These are phyloP conservation scores for Bruguiera hainesii DNA, from an alignment of 441 rosid genomes.

Conservation along the genomic window DNA sequence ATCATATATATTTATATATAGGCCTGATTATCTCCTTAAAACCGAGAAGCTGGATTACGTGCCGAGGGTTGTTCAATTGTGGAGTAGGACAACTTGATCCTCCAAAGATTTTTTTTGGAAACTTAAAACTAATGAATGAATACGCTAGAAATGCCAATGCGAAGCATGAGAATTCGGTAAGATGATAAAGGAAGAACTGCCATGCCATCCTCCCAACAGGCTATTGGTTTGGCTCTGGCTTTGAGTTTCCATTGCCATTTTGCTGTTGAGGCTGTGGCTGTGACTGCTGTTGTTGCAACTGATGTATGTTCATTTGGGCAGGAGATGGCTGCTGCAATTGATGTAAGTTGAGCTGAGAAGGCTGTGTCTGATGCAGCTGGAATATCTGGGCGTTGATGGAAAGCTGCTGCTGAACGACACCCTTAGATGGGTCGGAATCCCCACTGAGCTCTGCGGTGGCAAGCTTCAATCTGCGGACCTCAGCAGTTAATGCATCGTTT, in stretches of 20 bases:
- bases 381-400: constrained; percentile 57
- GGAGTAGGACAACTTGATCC: constrained; percentile 12
- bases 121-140: constrained; percentile 51
- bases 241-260: constrained; percentile 42
- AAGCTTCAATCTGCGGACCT: constrained; percentile 73
- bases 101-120: constrained; percentile 13
- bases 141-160: constrained; percentile 23
- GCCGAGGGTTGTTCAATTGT: constrained; percentile 19
- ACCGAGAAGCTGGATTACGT: constrained; percentile 16
- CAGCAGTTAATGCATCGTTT: constrained; percentile 81
- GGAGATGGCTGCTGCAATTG: constrained; percentile 22
- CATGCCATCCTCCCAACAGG: constrained; percentile 14
- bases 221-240: constrained; percentile 58
- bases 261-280: constrained; percentile 43
- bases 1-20: constrained; percentile 19
- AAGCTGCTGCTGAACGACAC: constrained; percentile 46
- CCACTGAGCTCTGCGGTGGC: constrained; percentile 52
- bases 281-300: constrained; percentile 31
- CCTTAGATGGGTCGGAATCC: constrained; percentile 55
- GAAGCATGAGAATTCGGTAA: constrained; percentile 7
- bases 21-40: constrained; percentile 28
- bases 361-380: constrained; percentile 44
- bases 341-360: constrained; percentile 28
- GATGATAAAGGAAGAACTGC: constrained; percentile 9
- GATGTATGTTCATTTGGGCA: constrained; percentile 25